These are phyloP conservation scores for Lactarius pseudohatsudake DNA, from an alignment of 768 basidiomycete species.

Conservation along the genomic window DNA sequence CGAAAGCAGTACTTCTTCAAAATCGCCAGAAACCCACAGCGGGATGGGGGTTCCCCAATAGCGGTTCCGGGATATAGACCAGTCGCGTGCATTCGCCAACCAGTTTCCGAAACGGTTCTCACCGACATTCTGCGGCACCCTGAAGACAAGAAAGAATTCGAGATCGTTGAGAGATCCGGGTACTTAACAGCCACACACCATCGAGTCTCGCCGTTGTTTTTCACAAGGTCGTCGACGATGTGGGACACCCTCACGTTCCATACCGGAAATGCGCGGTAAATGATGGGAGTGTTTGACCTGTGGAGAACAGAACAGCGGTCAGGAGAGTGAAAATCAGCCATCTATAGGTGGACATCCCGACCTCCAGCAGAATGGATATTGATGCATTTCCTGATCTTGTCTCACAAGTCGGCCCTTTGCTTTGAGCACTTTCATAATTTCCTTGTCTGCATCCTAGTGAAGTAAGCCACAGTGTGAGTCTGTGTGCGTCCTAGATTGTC, in stretches of 20 bases:
- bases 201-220: constrained; percentile 85
- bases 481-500: neutral
- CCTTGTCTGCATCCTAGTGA: constrained; percentile 83
- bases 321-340: constrained; percentile 1
- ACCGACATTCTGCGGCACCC: constrained; percentile 90
- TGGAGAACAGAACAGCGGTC: neutral
- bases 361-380: constrained; percentile 99
- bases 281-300: constrained; percentile 91
- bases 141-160: constrained; percentile 32
- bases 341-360: constrained; percentile 34
- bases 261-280: constrained; percentile 92
- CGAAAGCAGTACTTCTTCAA: constrained; percentile 64
- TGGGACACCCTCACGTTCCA: constrained; percentile 94
- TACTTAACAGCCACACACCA: constrained; percentile 52
- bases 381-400: constrained; percentile 83
- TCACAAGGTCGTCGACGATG: constrained; percentile 81
- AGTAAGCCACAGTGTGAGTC: neutral
- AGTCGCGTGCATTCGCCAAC: constrained; percentile 97
- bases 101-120: constrained; percentile 96
- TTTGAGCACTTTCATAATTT: constrained; percentile 89
- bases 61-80: constrained; percentile 98
- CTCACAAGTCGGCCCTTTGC: constrained; percentile 84
- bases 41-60: constrained; percentile 99
- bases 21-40: constrained; percentile 92
- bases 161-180: neutral